Conservation (phyloP, 2,329 filamentous ascomycete genomes). For the Coniochaeta sp. region DNA sequence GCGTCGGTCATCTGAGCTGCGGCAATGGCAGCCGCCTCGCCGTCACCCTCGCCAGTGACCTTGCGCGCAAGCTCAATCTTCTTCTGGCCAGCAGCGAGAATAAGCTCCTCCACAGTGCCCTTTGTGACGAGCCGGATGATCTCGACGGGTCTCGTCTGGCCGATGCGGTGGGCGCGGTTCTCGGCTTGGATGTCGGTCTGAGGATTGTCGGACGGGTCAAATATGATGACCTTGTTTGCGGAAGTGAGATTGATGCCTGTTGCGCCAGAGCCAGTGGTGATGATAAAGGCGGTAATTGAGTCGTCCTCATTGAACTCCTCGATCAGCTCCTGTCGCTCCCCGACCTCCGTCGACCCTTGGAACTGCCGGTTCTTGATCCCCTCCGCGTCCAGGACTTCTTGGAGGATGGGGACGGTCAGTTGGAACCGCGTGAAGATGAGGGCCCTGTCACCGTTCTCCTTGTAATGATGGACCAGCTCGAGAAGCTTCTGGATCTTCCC, state of each 20-base stretch:
- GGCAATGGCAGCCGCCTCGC: conserved; percentile 6
- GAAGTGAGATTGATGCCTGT: conserved; percentile 93
- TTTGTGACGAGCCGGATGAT: conserved; percentile 77
- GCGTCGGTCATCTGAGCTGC: conserved; percentile 11
- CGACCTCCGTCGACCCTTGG: conserved; percentile 76
- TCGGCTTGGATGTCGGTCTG: conserved; percentile 98
- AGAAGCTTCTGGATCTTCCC: conserved; percentile 83
- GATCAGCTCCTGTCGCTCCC: conserved; percentile 78
- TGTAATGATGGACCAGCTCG: conserved; percentile 66
- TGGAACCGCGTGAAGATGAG: conserved; percentile 94
- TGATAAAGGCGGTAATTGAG: conserved; percentile 80
- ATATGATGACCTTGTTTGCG: conserved; percentile 96
- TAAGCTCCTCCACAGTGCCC: conserved; percentile 85
- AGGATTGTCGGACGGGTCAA: conserved; percentile 95
- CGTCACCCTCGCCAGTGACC: conserved; percentile 34
- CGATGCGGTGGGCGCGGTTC: conserved; percentile 91
- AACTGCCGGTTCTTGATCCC: conserved; percentile 76
- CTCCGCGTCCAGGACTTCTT: conserved; percentile 69
- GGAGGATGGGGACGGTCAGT: conserved; percentile 82
- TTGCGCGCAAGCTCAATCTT: conserved; percentile 80
- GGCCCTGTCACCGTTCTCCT: conserved; percentile 74
- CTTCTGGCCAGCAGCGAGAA: conserved; percentile 82
- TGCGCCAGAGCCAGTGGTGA: conserved; percentile 91
- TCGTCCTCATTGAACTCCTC: conserved; percentile 75
- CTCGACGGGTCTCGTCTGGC: conserved; percentile 85